Conservation (phyloP, 1,139 yeast genomes). For the Zygoascus meyerae region DNA sequence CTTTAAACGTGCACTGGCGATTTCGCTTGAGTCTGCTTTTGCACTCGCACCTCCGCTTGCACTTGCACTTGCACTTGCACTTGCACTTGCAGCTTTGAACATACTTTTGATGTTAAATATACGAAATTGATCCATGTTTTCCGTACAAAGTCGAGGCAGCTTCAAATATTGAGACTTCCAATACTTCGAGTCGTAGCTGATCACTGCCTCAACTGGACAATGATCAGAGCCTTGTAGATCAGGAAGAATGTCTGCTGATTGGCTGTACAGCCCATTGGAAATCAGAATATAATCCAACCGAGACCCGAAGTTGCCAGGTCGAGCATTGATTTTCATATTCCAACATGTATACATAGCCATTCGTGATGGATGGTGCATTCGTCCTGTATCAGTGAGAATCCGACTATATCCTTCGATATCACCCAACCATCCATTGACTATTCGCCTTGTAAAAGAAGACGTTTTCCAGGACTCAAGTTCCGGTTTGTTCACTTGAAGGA, state of each 20-base stretch:
- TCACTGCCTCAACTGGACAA: slow-evolving; percentile 79
- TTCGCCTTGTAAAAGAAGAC: slow-evolving; percentile 24
- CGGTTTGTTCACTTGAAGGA: slow-evolving; percentile 17
- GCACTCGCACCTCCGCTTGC: too few relatives aligned
- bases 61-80: too few relatives aligned
- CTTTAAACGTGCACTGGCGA: too few relatives aligned
- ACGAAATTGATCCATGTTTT: slow-evolving; percentile 15
- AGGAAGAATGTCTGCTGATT: slow-evolving; percentile 60
- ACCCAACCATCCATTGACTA: slow-evolving; percentile 30
- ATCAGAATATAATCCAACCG: slow-evolving; percentile 73
- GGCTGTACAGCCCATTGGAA: slow-evolving; percentile 39
- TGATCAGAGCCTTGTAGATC: slow-evolving; percentile 83
- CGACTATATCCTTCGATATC: slow-evolving; percentile 1
- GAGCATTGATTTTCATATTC: slow-evolving; percentile 73
- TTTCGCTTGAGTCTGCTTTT: too few relatives aligned
- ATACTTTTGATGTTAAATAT: slow-evolving; percentile 13
- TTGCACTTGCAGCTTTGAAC: slow-evolving; percentile 12
- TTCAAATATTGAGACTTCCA: background rate
- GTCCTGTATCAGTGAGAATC: slow-evolving; percentile 54
- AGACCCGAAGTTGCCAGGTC: slow-evolving; percentile 83
- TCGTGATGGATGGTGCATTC: slow-evolving; percentile 52
- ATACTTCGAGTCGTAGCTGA: slow-evolving; percentile 14
- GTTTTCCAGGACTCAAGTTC: slow-evolving; percentile 26
- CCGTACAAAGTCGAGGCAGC: slow-evolving; percentile 13
- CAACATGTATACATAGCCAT: slow-evolving; percentile 82